phyloP scores from a whole-genome alignment of 148 eudicot species.

The Silene latifolia region DNA sequence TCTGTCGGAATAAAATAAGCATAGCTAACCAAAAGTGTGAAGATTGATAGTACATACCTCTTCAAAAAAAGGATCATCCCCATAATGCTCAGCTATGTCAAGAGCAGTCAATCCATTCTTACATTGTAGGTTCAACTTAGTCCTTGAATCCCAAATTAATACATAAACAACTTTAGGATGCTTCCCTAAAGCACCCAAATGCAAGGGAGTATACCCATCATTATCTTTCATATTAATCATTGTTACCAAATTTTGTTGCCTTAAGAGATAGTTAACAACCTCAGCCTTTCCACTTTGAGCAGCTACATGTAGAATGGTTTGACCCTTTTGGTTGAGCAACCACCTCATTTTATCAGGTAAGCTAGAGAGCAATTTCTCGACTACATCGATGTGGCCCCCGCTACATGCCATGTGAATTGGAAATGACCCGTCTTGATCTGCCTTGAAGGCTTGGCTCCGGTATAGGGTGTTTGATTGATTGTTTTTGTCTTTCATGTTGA shows the following conservation, averaged over 20 bases:
- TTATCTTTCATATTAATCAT: slow-evolving; percentile 28
- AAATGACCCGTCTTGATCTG: slow-evolving; percentile 23
- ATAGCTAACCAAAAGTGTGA: neutral
- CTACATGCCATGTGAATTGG: slow-evolving; percentile 26
- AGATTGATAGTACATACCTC: slow-evolving; percentile 16
- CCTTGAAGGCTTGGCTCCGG: slow-evolving; percentile 8
- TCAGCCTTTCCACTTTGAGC: slow-evolving; percentile 18
- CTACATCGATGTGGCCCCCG: slow-evolving; percentile 19
- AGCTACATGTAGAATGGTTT: slow-evolving; percentile 33
- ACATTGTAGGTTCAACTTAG: slow-evolving; percentile 2
- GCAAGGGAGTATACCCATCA: slow-evolving; percentile 34
- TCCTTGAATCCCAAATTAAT: slow-evolving; percentile 21
- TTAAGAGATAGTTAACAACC: slow-evolving; percentile 19
- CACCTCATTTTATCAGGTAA: neutral
- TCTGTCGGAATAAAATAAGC: too few species aligned
- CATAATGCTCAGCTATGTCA: slow-evolving; percentile 24
- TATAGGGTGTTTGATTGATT: neutral
- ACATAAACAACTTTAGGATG: slow-evolving; percentile 26
- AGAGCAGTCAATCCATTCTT: slow-evolving; percentile 23
- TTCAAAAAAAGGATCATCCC: slow-evolving; percentile 22
- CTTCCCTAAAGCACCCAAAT: slow-evolving; percentile 24
- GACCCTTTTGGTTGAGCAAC: slow-evolving; percentile 16
- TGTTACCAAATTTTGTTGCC: neutral
- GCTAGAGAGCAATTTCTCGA: slow-evolving; percentile 1
- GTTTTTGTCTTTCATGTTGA: neutral